Evolutionary conservation across 169 alveolate species (phyloP), one percentile per base, ranked within the genome.

Genomic region (Hammondia hammondi): DNA sequence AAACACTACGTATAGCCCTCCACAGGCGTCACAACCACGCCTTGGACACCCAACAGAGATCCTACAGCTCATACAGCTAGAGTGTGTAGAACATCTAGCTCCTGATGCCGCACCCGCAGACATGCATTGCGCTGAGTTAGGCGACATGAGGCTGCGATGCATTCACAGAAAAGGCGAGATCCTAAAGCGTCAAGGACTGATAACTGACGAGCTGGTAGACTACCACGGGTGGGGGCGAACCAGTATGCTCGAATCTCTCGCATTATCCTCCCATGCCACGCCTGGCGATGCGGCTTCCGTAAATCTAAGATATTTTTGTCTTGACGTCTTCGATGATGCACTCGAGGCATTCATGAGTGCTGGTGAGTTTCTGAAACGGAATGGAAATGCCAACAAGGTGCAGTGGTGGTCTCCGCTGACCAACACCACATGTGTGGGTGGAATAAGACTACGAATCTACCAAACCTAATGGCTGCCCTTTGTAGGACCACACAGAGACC

Each of bases 51-150:
- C 71, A 21, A n/a, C 72, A 67, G 72, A 82, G 70, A 17, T 82
- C 37, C 46, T 48, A 43, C 57, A 82, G 39, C 70, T 82, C 37
- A 82, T 43, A 9, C 45, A 82, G 5, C 90, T 82, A 5, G 52
- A 82, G 35, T 82, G 90, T 82, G 90, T 45, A 4, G 72, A 82
- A 52, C 90, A 82, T 39, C 70, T 82, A 70, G 70, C 57, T 10
- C 90, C 90, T 9, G 90, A 82, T 48, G 90, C 90, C 39, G 70
- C 43, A 21, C 90, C 70, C 27, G 35, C 27, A 67, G 4, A 27
- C 1, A 21, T 27, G 32, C 32, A 0, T 29, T 17, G 24, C 77
- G 77, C 0, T 67, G 77, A 67, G 35, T 21, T 67, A 21, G 27
- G 77, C 0, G 77, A 27, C 27, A 27, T 6, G 77, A 67, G n/a